phyloP scores from a whole-genome alignment of 2,329 filamentous ascomycete species.

The Aspergillus viridinutans region DNA sequence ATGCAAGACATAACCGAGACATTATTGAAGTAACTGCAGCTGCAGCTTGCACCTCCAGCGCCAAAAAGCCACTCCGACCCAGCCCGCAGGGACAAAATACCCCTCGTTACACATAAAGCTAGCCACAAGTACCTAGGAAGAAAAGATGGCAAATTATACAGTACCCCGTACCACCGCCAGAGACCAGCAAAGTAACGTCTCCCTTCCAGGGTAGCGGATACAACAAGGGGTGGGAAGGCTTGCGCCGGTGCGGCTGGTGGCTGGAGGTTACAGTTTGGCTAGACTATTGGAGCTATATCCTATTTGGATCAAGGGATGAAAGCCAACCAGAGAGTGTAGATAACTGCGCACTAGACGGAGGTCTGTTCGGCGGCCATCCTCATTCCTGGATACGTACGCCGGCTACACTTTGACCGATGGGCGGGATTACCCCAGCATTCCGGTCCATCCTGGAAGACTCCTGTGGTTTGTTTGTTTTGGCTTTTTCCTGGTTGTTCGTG shows the following conservation, averaged over 20 bases:
- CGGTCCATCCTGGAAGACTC: neutral
- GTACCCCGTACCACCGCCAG: neutral
- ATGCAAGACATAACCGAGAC: neutral
- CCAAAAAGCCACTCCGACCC: neutral
- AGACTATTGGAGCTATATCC: neutral
- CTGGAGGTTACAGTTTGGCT: neutral
- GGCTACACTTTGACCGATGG: neutral
- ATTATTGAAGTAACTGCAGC: neutral
- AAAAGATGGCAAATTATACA: neutral
- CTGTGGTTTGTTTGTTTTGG: neutral
- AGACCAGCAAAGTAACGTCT: neutral
- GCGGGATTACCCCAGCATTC: neutral
- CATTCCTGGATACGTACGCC: neutral
- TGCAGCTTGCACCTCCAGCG: neutral
- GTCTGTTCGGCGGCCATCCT: neutral
- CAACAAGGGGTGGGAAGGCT: neutral
- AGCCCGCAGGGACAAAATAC: neutral
- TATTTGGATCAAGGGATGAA: neutral
- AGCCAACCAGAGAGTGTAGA: neutral
- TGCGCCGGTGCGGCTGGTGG: neutral
- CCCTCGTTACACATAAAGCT: neutral
- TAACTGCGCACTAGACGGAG: neutral
- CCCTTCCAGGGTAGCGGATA: neutral
- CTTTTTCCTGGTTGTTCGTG: neutral
- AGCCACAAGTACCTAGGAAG: neutral